These are phyloP conservation scores for Aspergillus cristatus DNA, from an alignment of 495 filamentous ascomycete species.

Conservation along the genomic window DNA sequence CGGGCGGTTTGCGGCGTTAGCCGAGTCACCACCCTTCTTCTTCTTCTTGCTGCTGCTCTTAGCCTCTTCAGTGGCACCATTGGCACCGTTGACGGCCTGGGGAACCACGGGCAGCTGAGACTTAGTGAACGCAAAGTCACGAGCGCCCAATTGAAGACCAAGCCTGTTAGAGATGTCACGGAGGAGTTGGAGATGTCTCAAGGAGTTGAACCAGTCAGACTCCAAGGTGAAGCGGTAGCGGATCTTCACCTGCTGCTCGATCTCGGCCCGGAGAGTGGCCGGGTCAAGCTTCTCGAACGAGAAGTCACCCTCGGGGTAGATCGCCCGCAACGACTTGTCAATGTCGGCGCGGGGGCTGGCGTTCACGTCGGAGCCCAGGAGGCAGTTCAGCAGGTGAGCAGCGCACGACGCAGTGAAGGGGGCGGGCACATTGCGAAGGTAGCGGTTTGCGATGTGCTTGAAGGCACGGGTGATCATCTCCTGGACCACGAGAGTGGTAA, in stretches of 20 bases:
- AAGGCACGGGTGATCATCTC: constrained; percentile 92
- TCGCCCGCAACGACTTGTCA: constrained; percentile 58
- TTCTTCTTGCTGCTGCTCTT: constrained; percentile 78
- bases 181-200: constrained; percentile 73
- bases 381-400: constrained; percentile 88
- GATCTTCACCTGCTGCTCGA: constrained; percentile 59
- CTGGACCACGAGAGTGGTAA: constrained; percentile 67
- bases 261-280: constrained; percentile 54
- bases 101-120: constrained; percentile 27
- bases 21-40: constrained; percentile 43
- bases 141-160: constrained; percentile 78
- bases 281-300: constrained; percentile 70
- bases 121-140: constrained; percentile 66
- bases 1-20: constrained; percentile 43
- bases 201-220: constrained; percentile 51
- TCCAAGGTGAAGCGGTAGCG: constrained; percentile 71
- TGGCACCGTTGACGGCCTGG: constrained; percentile 30
- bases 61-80: constrained; percentile 30
- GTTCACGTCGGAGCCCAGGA: constrained; percentile 74
- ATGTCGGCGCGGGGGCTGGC: constrained; percentile 63
- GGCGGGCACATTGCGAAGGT: constrained; percentile 71
- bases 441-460: constrained; percentile 80
- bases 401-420: constrained; percentile 67
- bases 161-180: constrained; percentile 85
- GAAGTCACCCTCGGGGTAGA: constrained; percentile 80